phyloP scores from a whole-genome alignment of 164 flowering plant species.

The Umbellularia californica region DNA sequence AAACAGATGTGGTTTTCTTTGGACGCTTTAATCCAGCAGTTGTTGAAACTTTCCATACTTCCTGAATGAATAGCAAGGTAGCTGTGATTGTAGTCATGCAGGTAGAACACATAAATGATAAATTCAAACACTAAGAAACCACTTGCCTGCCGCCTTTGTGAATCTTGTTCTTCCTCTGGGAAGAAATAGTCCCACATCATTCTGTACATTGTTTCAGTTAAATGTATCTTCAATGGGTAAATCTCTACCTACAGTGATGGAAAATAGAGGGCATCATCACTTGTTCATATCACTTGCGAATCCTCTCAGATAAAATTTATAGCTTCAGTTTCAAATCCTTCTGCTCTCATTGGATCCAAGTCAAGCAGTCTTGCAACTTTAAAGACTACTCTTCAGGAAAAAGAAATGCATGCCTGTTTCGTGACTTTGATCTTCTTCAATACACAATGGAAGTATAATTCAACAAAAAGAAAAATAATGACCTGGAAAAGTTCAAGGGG shows the following conservation, averaged over 20 bases:
- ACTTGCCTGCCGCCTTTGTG: constrained; percentile 87
- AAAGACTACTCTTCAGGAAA: too few species aligned
- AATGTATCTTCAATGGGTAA: constrained; percentile 90
- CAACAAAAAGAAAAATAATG: not conserved
- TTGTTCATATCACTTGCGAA: not conserved
- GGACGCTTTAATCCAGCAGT: constrained; percentile 79
- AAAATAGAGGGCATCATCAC: not conserved
- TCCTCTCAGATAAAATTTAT: too few species aligned
- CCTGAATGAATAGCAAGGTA: constrained; percentile 43
- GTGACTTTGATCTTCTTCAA: too few species aligned
- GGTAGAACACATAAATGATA: not conserved
- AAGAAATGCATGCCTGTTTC: too few species aligned
- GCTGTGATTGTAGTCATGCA: not conserved
- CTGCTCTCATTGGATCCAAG: too few species aligned
- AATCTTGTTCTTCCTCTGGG: constrained; percentile 99
- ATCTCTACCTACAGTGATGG: constrained; percentile 66
- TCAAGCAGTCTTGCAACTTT: too few species aligned
- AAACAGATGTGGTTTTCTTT: constrained; percentile 53
- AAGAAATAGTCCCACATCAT: constrained; percentile 98
- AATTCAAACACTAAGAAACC: constrained; percentile 2
- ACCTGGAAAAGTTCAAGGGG: constrained; percentile 94
- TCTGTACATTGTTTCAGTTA: constrained; percentile 90
- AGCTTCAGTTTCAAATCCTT: too few species aligned
- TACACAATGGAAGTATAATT: too few species aligned
- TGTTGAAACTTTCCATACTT: constrained; percentile 96